Conservation (phyloP, 2,329 filamentous ascomycete species). For the Didymellaceae sp. region DNA sequence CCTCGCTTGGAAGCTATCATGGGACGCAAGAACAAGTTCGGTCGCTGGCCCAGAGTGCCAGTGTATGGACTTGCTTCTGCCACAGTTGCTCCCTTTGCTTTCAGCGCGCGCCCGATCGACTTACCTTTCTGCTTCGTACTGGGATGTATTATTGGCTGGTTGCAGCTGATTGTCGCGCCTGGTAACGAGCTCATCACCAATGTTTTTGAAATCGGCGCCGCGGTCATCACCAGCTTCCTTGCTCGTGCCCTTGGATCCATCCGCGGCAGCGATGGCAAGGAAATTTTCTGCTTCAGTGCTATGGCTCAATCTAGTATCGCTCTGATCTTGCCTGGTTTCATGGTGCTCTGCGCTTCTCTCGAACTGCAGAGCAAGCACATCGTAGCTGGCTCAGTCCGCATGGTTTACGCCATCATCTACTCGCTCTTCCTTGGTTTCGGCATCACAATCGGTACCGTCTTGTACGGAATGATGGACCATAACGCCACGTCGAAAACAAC, state of each 20-base stretch:
- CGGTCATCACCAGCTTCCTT: constrained; percentile 58
- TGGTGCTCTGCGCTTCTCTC: constrained; percentile 57
- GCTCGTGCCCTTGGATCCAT: constrained; percentile 59
- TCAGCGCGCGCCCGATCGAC: constrained; percentile 77
- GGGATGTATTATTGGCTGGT: constrained; percentile 73
- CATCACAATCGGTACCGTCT: constrained; percentile 58
- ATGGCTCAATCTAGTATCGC: constrained; percentile 59
- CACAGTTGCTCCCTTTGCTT: constrained; percentile 80
- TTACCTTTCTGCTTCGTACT: constrained; percentile 78
- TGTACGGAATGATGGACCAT: constrained; percentile 57
- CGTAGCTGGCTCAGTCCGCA: constrained; percentile 58
- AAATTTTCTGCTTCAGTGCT: constrained; percentile 59
- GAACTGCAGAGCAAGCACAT: constrained; percentile 58
- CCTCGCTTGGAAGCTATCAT: constrained; percentile 68
- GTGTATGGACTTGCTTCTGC: constrained; percentile 79
- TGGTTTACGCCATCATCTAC: constrained; percentile 62
- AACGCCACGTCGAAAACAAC: constrained; percentile 54
- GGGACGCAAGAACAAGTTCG: constrained; percentile 62
- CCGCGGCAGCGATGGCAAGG: constrained; percentile 40
- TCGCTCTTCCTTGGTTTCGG: constrained; percentile 60
- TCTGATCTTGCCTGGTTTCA: constrained; percentile 59
- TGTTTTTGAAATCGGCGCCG: constrained; percentile 58
- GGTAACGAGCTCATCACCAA: constrained; percentile 72
- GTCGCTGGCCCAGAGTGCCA: constrained; percentile 59
- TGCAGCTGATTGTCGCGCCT: constrained; percentile 78